phyloP scores from a whole-genome alignment of 2,329 filamentous ascomycete genomes.

The Pestalotiopsis sp. region DNA sequence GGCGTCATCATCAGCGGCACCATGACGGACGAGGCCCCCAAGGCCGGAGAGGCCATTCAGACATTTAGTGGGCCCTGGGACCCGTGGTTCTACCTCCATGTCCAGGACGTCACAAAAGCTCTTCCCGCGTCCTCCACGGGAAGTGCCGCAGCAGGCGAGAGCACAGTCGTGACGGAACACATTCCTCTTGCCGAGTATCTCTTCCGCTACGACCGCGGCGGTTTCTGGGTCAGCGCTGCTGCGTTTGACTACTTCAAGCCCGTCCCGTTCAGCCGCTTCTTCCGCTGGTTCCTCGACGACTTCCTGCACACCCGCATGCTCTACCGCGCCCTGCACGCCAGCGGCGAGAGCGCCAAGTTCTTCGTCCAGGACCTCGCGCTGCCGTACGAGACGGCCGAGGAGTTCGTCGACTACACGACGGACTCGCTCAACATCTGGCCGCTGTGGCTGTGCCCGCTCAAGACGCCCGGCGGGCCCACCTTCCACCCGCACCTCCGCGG shows the following conservation, averaged over 20 bases:
- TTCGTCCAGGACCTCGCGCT: conserved; percentile 68
- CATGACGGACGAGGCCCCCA: conserved; percentile 54
- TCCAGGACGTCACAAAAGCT: conserved; percentile 43
- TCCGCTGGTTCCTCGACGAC: conserved; percentile 69
- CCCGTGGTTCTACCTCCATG: conserved; percentile 78
- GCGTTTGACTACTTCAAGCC: conserved; percentile 67
- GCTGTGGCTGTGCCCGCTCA: conserved; percentile 59
- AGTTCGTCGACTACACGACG: conserved; percentile 57
- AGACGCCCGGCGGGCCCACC: conserved; percentile 47
- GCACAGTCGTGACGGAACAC: conserved; percentile 45
- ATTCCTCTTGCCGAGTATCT: conserved; percentile 72
- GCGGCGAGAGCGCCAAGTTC: conserved; percentile 63
- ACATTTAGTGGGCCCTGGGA: conserved; percentile 57
- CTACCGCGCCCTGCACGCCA: conserved; percentile 70
- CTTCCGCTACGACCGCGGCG: conserved; percentile 74
- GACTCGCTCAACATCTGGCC: conserved; percentile 56
- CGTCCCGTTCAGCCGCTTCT: conserved; percentile 65
- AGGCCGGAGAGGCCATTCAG: conserved; percentile 22
- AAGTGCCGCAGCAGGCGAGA: conserved; percentile 18
- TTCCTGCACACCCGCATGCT: conserved; percentile 74
- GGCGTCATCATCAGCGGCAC: conserved; percentile 68
- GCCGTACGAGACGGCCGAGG: conserved; percentile 51
- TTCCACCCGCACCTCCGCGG: conserved; percentile 55
- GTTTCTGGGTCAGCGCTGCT: conserved; percentile 70
- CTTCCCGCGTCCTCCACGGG: conserved; percentile 22